Conservation (phyloP, 768 basidiomycete species). For the Imleria badia region DNA sequence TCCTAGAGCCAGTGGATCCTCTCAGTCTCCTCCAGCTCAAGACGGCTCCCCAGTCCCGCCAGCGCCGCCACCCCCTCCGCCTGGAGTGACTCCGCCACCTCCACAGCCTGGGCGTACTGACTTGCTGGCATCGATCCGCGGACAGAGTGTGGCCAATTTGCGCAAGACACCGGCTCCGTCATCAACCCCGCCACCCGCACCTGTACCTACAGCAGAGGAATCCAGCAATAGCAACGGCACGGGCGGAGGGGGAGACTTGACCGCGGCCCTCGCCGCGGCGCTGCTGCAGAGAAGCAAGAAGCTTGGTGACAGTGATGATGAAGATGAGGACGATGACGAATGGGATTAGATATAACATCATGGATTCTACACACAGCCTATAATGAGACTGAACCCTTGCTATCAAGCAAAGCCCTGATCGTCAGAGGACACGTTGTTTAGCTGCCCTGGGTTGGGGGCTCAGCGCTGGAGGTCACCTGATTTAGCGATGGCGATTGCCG, state of each 20-base stretch:
- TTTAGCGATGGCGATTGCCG: conserved; percentile 35
- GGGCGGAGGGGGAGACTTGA: conserved; percentile 65
- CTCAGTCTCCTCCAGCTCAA: conserved; percentile 36
- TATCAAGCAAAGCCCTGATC: neutral
- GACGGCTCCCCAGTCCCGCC: conserved; percentile 34
- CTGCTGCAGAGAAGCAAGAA: conserved; percentile 82
- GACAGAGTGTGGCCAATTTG: conserved; percentile 70
- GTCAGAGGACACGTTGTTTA: neutral
- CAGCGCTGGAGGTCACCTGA: conserved; percentile 17
- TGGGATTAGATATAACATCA: conserved; percentile 40
- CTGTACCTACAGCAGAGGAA: conserved; percentile 31
- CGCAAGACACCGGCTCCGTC: conserved; percentile 47
- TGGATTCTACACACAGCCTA: conserved; percentile 7
- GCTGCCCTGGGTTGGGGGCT: conserved; percentile 20
- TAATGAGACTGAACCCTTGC: conserved; percentile 1
- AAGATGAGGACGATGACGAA: conserved; percentile 72
- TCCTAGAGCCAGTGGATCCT: conserved; percentile 29
- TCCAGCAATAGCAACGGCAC: conserved; percentile 33
- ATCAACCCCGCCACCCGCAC: conserved; percentile 37
- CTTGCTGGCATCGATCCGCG: conserved; percentile 79
- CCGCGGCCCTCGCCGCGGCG: conserved; percentile 80
- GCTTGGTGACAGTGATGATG: conserved; percentile 82
- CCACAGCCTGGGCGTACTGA: conserved; percentile 61
- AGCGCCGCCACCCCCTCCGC: conserved; percentile 41
- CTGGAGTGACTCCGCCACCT: conserved; percentile 35